Evolutionary conservation across 108 stramenopile species (phyloP).

Genomic region (Nitzschia sp.): DNA sequence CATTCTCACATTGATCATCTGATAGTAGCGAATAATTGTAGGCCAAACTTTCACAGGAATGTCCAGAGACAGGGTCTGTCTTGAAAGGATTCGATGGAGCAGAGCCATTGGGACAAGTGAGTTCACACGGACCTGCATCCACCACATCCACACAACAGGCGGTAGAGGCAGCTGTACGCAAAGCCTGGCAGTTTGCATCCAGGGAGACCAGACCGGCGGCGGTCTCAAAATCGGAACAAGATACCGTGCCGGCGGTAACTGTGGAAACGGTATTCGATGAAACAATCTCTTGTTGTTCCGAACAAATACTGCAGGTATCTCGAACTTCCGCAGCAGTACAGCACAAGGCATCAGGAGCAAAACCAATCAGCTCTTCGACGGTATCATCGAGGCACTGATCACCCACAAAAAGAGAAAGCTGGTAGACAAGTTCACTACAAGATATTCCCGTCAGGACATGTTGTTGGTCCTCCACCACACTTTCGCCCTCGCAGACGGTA

Average conservation of each 20-base stretch:
- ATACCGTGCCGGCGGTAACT: background rate
- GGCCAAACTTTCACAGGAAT: constrained; percentile 12
- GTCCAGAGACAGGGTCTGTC: constrained; percentile 8
- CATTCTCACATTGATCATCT: constrained; percentile 2
- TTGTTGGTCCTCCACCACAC: background rate
- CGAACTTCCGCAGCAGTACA: background rate
- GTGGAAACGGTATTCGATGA: background rate
- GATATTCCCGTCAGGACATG: background rate
- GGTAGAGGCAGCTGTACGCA: background rate
- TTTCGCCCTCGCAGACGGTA: constrained; percentile 1
- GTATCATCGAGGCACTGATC: background rate
- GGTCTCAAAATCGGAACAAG: constrained; percentile 1
- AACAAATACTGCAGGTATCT: constrained; percentile 2
- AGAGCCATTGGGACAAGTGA: constrained; percentile 12
- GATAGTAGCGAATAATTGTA: constrained; percentile 3
- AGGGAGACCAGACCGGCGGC: background rate
- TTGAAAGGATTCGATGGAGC: constrained; percentile 11
- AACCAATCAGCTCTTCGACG: background rate
- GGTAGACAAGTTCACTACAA: constrained; percentile 1
- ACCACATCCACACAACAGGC: background rate
- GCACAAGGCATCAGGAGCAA: constrained; percentile 8
- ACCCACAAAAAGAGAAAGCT: background rate
- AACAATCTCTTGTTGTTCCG: background rate
- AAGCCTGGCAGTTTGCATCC: background rate
- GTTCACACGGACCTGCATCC: background rate